phyloP scores from a whole-genome alignment of 257 asterid species.

The Cinchona pubescens region DNA sequence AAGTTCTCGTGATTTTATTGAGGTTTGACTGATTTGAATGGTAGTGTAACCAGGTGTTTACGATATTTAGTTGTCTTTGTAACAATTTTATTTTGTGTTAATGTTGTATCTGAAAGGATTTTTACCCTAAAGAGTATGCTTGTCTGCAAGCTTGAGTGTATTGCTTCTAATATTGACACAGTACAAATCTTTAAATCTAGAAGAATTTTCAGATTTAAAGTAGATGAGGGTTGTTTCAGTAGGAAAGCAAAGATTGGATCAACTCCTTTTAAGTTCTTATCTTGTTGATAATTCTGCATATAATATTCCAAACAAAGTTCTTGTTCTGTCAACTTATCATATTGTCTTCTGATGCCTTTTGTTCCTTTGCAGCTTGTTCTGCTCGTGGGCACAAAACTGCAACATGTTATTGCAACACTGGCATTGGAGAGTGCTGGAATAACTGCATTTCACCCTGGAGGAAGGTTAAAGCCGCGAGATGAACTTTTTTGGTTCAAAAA shows the following conservation, averaged over 20 bases:
- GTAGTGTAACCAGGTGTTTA: background rate
- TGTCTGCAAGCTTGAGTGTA: background rate
- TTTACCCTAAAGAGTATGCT: background rate
- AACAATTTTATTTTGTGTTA: background rate
- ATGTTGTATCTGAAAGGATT: background rate
- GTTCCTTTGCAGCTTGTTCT: constrained; percentile 70
- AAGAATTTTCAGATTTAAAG: background rate
- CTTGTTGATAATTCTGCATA: background rate
- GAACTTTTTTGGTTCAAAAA: constrained; percentile 97
- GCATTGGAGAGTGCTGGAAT: constrained; percentile 94
- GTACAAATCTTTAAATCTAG: too few species aligned
- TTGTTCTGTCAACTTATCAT: background rate
- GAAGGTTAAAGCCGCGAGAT: constrained; percentile 76
- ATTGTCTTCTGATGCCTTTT: constrained; percentile 10
- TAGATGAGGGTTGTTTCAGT: background rate
- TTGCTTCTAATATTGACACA: background rate
- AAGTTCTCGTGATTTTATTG: constrained; percentile 31
- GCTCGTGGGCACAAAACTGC: constrained; percentile 85
- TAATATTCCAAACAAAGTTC: background rate
- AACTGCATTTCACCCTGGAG: constrained; percentile 46
- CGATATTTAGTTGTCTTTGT: background rate
- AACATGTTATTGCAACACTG: constrained; percentile 89
- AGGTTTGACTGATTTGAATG: background rate
- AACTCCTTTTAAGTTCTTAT: background rate
- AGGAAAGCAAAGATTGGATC: background rate